Conservation (phyloP, 2,329 filamentous ascomycete genomes). For the Gremmenia infestans region DNA sequence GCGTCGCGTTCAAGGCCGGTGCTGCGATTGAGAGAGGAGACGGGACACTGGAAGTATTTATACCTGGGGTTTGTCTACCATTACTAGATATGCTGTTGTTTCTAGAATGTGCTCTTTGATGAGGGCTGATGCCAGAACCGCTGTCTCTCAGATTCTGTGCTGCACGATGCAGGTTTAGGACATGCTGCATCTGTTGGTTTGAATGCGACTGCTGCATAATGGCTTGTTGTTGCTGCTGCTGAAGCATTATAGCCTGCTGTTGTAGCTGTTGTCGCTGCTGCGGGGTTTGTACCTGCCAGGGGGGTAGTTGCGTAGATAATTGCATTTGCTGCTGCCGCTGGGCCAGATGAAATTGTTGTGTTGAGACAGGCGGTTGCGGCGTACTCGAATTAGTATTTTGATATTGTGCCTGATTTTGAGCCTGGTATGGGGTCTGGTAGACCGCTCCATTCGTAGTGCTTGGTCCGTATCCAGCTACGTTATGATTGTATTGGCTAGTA, state of each 20-base stretch:
- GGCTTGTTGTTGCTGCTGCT: background rate
- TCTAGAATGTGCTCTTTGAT: slow-evolving; percentile 10
- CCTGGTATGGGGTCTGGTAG: background rate
- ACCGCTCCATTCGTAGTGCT: background rate
- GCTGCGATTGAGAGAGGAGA: background rate
- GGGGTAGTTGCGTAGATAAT: slow-evolving; percentile 10
- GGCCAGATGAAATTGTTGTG: slow-evolving; percentile 3
- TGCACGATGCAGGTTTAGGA: slow-evolving; percentile 10
- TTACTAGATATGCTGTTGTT: slow-evolving; percentile 16
- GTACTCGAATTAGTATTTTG: slow-evolving; percentile 1
- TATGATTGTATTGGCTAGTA: background rate
- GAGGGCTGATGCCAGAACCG: slow-evolving; percentile 1
- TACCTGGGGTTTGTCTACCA: slow-evolving; percentile 12
- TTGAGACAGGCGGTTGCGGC: slow-evolving; percentile 8
- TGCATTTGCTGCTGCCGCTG: slow-evolving; percentile 10
- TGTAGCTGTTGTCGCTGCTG: slow-evolving; percentile 7
- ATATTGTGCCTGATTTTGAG: slow-evolving; percentile 5
- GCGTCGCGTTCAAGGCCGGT: background rate
- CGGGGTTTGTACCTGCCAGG: slow-evolving; percentile 5
- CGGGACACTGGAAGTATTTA: background rate
- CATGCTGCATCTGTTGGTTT: slow-evolving; percentile 11
- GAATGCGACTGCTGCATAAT: background rate
- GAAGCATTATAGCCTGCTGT: background rate
- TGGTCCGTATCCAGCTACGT: background rate
- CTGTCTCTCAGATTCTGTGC: slow-evolving; percentile 12